Evolutionary conservation across 2,329 filamentous ascomycete species (phyloP).

Genomic region (Epichloe scottii): DNA sequence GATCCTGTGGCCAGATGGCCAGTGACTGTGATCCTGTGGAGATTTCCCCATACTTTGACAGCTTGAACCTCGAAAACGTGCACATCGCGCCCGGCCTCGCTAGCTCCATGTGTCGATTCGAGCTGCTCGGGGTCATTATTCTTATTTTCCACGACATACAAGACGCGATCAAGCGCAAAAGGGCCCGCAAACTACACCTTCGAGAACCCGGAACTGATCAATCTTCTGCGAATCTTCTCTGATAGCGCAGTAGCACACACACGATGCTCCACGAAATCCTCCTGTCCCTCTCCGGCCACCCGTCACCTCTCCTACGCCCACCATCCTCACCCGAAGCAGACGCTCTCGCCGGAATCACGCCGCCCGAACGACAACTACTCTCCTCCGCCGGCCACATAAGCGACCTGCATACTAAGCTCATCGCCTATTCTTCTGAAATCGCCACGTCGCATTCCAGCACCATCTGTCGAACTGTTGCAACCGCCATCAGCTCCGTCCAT

Average conservation of each 20-base stretch:
- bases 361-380: constrained; percentile 73
- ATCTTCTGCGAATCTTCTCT: not conserved
- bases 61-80: not conserved
- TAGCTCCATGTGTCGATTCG: constrained; percentile 38
- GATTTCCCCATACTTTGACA: not conserved
- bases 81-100: not conserved
- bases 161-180: constrained; percentile 26
- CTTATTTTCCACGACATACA: constrained; percentile 32
- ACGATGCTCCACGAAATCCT: constrained; percentile 96
- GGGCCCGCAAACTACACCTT: constrained; percentile 14
- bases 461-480: constrained; percentile 78
- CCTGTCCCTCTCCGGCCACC: constrained; percentile 87
- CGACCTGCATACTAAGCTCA: constrained; percentile 61
- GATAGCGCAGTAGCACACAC: not conserved
- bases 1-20: not conserved
- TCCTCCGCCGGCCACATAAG: constrained; percentile 65
- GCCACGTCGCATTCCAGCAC: constrained; percentile 61
- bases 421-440: constrained; percentile 53
- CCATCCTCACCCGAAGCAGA: constrained; percentile 33
- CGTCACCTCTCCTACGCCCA: constrained; percentile 67
- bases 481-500: constrained; percentile 61
- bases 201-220: constrained; percentile 4
- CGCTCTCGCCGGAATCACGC: constrained; percentile 45
- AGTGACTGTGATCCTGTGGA: not conserved
- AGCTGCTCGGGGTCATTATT: constrained; percentile 37